Base-by-base conservation (phyloP, 2,329 filamentous ascomycete genomes). In the Atkinsonella texensis region DNA sequence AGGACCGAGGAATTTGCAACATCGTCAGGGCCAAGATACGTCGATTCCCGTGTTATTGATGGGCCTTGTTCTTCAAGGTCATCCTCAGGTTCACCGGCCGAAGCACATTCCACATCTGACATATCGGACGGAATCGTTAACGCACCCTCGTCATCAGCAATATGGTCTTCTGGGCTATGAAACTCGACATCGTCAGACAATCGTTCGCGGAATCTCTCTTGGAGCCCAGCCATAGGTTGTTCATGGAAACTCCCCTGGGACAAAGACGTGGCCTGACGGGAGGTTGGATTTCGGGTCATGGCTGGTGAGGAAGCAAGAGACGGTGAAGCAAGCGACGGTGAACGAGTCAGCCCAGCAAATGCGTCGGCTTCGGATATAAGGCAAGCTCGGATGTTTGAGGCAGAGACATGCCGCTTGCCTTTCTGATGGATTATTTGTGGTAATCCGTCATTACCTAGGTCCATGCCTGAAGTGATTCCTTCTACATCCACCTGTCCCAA, bases 281-380 rank as follows among this genome's bases (percentile, higher is more conserved):
- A 68, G 17, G 67, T 65, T 1, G 65, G 62, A 46, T 64, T 68
- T 23, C 64, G 58, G 10, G 65, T 68, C 53, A 73, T 70, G 6
- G 70, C 66, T 2, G 83, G 81, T 1, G 81, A 84, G 6, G 75
- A 74, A 18, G 65, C 56, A 12, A 67, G 58, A 4, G 70, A 71
- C 4, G 70, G 65, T 31, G 68, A 69, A 18, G 63, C 57, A 57
- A 79, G 68, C 1, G 79, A 77, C 1, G 80, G 76, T 4, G 79
- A 78, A 42, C 74, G 74, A 11, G 76, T 75, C 40, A 84, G 65
- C 10, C 74, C 74, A 4, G 81, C 78, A 53, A 87, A 85, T 40
- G 81, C 74, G 46, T 80, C 81, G 17, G 81, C 79, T 57, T 87
- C 83, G 3, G 83, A 84, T 41, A 87, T 80, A 31, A 87, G 64